Percentiles rank a stretch among this genome's conserved stretches.
phyloP scores from a whole-genome alignment of 139 green algal species.

The Limnomonas spitsbergensis region DNA sequence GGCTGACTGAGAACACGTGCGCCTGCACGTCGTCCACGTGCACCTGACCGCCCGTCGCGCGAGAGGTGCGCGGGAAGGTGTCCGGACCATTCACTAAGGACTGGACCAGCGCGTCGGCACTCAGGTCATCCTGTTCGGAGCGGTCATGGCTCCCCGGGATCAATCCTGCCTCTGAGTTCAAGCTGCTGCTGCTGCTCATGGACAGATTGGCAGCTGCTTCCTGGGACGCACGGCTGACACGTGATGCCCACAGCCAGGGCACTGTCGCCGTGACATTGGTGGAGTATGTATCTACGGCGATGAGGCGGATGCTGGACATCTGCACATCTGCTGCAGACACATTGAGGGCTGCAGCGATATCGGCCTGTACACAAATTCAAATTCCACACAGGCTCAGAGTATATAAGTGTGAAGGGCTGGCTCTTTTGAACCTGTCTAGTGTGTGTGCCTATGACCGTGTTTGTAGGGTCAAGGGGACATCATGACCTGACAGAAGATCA shows the following conservation, averaged over 20 bases:
- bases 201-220: too few relatives aligned
- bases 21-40: background rate
- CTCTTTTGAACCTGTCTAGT: too few relatives aligned
- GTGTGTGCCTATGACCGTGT: too few relatives aligned
- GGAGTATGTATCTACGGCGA: background rate
- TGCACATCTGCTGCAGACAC: background rate
- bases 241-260: background rate
- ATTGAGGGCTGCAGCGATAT: background rate
- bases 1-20: background rate
- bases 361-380: too few relatives aligned
- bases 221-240: background rate
- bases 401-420: too few relatives aligned
- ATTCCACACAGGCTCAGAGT: too few relatives aligned
- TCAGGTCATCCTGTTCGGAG: background rate
- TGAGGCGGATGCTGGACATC: background rate
- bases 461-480: too few relatives aligned
- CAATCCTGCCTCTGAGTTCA: too few relatives aligned
- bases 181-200: too few relatives aligned
- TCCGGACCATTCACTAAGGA: background rate
- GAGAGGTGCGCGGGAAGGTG: background rate
- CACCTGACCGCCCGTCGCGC: background rate
- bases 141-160: too few relatives aligned
- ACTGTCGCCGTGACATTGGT: background rate
- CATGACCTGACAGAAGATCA: too few relatives aligned
- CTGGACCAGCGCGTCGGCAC: background rate